phyloP scores from a whole-genome alignment of 495 filamentous ascomycete genomes.

The Aspergillus cavernicola region DNA sequence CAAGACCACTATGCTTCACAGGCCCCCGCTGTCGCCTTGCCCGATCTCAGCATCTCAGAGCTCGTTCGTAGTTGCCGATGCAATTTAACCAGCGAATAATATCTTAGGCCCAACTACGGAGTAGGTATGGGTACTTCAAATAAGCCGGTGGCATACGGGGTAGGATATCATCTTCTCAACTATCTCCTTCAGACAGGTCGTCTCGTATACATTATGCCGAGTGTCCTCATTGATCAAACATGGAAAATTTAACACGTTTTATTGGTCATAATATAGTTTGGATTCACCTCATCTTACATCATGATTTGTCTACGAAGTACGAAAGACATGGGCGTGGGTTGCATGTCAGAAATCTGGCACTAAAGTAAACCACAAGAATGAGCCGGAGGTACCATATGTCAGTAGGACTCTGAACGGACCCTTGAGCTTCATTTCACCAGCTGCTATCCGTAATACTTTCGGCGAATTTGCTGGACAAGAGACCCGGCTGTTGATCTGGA shows the following conservation, averaged over 20 bases:
- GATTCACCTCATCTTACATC: not conserved
- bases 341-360: not conserved
- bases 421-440: not conserved
- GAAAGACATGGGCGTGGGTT: not conserved
- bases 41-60: not conserved
- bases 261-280: not conserved
- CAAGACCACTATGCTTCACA: constrained; percentile 2
- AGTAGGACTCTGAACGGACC: not conserved
- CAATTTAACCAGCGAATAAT: not conserved
- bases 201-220: not conserved
- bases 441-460: not conserved
- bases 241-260: not conserved
- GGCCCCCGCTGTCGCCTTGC: not conserved
- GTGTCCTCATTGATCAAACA: not conserved
- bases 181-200: not conserved
- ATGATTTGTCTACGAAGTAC: not conserved
- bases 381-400: not conserved
- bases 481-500: not conserved
- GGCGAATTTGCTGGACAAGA: not conserved
- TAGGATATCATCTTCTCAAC: not conserved
- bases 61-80: not conserved
- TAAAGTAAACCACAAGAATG: not conserved
- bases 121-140: not conserved
- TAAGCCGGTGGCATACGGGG: too few species aligned
- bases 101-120: too few species aligned